Evolutionary conservation across 108 stramenopile genomes (phyloP), one percentile per base, ranked within the genome.

Genomic region (Nitzschia sp.): DNA sequence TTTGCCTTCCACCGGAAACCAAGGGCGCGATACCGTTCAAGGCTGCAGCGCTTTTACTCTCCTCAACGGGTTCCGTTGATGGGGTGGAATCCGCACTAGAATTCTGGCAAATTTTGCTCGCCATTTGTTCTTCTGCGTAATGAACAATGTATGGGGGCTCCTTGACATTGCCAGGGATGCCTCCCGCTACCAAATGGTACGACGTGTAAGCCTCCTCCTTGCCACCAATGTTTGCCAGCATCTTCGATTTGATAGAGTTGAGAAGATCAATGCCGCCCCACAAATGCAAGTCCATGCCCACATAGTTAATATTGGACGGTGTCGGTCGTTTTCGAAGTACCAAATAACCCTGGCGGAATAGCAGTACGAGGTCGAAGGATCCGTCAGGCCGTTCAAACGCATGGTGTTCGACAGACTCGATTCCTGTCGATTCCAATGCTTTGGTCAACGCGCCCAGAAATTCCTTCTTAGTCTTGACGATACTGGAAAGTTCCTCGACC

Each of bases 101-200:
- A 51, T 51, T 51, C 4, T 51, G 18, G 49, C 49, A 51, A 17
- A 23, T 19, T 51, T 23, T n/a, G n/a, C n/a, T n/a, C n/a, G n/a
- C n/a, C n/a, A n/a, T 19, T 17, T 21, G 17, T 51, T 51, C 49
- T 4, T 4, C 18, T 19, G n/a, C 21, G 21, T 17, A 19, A 19
- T 23, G 13, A 9, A 51, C 21, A 51, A 51, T 9, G 21, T 51
- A 51, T 4, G 49, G 49, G 5, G 11, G 17, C n/a, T 5, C 21
- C 4, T 19, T 19, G 5, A 23, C 13, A n/a, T n/a, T n/a, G 21
- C 49, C 49, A 9, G 11, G 11, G 49, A 91, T 91, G 27, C 89
- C 89, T 25, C 85, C 85, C 29, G 82, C 72, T 56, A 90, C 82
- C 38, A 90, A 76, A 54, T 85, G 84, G 69, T 72, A 90, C 15